Base-by-base conservation (phyloP, 345 rosid genomes). In the Euphorbia lathyris region DNA sequence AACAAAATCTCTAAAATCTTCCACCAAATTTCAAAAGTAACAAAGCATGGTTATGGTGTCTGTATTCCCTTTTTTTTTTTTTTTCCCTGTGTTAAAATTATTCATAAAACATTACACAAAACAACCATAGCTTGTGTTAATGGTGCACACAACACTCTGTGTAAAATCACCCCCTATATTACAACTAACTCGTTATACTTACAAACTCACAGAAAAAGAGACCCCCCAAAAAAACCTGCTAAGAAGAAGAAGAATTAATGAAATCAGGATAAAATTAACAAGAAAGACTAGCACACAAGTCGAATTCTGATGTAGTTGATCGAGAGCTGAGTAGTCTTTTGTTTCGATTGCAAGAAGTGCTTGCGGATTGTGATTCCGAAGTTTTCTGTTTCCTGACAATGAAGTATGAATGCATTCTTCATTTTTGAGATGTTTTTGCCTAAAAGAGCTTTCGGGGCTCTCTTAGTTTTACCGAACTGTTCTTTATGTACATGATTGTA, bases 401-500 rank as follows among this genome's bases (percentile, higher is more conserved):
- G 22, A 57, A 58, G n/a, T 43, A 14, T 3, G 38, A 25, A 16
- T n/a, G n/a, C n/a, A n/a, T 58, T 22, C 43, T 58, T 67, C 63
- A 51, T 51, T 17, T n/a, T 17, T n/a, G 32, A 53, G 60, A 40
- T 9, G 11, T 26, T 34, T 53, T 9, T 26, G 68, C 48, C 32
- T 17, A 14, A 63, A 23, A 22, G 30, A 69, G 73, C 58, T 55
- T 34, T 20, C 69, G 34, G 10, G 1, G 51, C 65, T 63, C 53
- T 64, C 25, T 25, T 25, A 30, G 26, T 22, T 73, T 48, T n/a
- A 43, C 17, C 29, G 36, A 38, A 19, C 12, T 60, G 7, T 23
- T 45, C 52, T 42, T 19, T 63, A 65, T 69, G 65, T 58, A 65
- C 74, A 69, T 50, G 70, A 48, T 38, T 67, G 32, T 27, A 45